These are phyloP conservation scores for Penicillium sp. DNA, from an alignment of 2,329 filamentous ascomycete species.

Conservation along the genomic window DNA sequence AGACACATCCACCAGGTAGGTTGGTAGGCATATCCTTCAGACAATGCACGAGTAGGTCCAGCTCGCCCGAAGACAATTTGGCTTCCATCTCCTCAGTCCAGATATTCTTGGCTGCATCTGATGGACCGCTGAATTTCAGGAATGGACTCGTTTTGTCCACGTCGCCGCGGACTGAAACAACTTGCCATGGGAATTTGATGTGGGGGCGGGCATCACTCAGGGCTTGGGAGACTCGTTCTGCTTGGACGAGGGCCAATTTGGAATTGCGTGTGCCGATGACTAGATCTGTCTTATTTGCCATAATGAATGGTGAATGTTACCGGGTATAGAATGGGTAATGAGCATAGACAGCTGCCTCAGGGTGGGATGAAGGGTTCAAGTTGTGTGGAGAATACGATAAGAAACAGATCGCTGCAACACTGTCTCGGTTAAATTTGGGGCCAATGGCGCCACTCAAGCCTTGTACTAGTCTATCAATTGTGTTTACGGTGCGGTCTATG, in stretches of 20 bases:
- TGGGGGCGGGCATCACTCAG: constrained; percentile 7
- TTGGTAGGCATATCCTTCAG: constrained; percentile 93
- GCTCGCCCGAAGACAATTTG: constrained; percentile 64
- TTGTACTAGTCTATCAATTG: not conserved
- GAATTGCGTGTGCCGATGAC: constrained; percentile 19
- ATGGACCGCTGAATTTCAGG: constrained; percentile 19
- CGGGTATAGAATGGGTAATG: not conserved
- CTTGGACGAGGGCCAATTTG: constrained; percentile 20
- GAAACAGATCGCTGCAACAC: not conserved
- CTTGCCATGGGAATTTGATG: constrained; percentile 10
- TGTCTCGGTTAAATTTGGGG: constrained; percentile 1
- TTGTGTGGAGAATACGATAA: not conserved
- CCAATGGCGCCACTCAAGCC: not conserved
- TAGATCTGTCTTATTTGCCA: not conserved
- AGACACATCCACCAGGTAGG: constrained; percentile 70
- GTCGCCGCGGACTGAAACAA: constrained; percentile 12
- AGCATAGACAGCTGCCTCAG: too few species aligned
- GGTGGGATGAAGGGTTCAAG: too few species aligned
- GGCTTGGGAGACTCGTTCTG: constrained; percentile 11
- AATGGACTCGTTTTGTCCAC: constrained; percentile 17
- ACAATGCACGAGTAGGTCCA: constrained; percentile 83
- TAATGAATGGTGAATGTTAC: not conserved
- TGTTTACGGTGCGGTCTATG: too few species aligned
- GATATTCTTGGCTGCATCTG: constrained; percentile 21
- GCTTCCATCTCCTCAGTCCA: constrained; percentile 91